Evolutionary conservation across 2,329 filamentous ascomycete genomes (phyloP).

Genomic region (Talaromyces sp.): DNA sequence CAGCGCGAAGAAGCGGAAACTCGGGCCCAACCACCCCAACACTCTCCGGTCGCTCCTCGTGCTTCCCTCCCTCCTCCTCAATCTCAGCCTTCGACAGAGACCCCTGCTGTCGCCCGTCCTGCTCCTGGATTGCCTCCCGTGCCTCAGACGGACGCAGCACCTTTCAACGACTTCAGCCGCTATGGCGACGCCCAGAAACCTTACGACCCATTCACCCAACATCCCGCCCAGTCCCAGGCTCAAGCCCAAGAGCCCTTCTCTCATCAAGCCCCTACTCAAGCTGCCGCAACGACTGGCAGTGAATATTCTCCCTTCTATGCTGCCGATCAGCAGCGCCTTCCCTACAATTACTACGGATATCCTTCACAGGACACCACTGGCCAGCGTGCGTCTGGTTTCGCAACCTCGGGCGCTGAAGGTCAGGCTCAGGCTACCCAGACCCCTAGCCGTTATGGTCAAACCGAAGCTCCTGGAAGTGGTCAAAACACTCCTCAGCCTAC

Average conservation of each 20-base stretch:
- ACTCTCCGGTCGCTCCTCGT: constrained; percentile 83
- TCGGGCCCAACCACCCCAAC: constrained; percentile 84
- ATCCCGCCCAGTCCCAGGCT: constrained; percentile 60
- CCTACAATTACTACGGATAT: constrained; percentile 71
- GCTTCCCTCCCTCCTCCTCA: constrained; percentile 76
- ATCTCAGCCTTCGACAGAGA: constrained; percentile 33
- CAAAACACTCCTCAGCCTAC: constrained; percentile 87
- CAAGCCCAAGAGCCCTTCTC: constrained; percentile 60
- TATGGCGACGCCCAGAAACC: constrained; percentile 67
- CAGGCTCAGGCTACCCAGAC: constrained; percentile 66
- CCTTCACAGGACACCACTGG: constrained; percentile 71
- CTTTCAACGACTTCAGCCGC: constrained; percentile 52
- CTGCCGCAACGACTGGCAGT: constrained; percentile 56
- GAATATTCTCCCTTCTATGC: constrained; percentile 88
- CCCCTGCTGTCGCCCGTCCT: constrained; percentile 53
- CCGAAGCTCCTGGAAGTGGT: constrained; percentile 78
- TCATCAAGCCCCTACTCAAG: constrained; percentile 57
- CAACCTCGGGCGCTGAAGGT: constrained; percentile 57
- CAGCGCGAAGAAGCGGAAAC: constrained; percentile 95
- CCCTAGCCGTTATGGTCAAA: constrained; percentile 67
- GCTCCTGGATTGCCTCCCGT: constrained; percentile 62
- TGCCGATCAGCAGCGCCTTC: constrained; percentile 67
- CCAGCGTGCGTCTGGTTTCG: constrained; percentile 77
- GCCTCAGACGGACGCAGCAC: constrained; percentile 50
- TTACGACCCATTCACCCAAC: constrained; percentile 82